These are phyloP conservation scores for Aspergillus haitiensis DNA, from an alignment of 495 filamentous ascomycete genomes.

Conservation along the genomic window DNA sequence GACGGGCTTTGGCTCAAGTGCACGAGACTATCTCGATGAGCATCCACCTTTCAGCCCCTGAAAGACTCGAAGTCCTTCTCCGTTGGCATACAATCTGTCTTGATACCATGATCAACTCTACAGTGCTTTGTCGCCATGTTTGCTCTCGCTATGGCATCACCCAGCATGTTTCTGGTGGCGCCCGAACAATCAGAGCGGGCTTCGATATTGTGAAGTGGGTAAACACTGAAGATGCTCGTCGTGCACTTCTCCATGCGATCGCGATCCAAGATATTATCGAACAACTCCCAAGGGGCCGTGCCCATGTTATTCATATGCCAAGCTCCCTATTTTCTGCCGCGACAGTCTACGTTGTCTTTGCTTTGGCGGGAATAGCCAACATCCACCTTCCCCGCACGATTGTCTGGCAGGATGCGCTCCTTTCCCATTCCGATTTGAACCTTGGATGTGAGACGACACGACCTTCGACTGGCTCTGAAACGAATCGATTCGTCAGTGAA, in stretches of 20 bases:
- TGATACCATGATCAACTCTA: slow-evolving; percentile 46
- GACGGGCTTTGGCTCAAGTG: slow-evolving; percentile 43
- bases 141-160: slow-evolving; percentile 44
- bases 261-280: slow-evolving; percentile 54
- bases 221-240: slow-evolving; percentile 40
- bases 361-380: slow-evolving; percentile 38
- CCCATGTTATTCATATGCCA: slow-evolving; percentile 50
- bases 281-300: slow-evolving; percentile 46
- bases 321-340: slow-evolving; percentile 47
- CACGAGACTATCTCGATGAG: slow-evolving; percentile 43
- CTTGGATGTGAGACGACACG: slow-evolving; percentile 29
- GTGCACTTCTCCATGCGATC: slow-evolving; percentile 49
- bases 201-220: slow-evolving; percentile 46
- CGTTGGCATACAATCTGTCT: slow-evolving; percentile 54
- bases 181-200: slow-evolving; percentile 25
- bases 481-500: slow-evolving; percentile 37
- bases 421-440: slow-evolving; percentile 39
- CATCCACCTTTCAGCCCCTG: slow-evolving; percentile 38
- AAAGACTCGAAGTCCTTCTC: slow-evolving; percentile 45
- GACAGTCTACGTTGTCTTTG: slow-evolving; percentile 46
- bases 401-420: slow-evolving; percentile 47
- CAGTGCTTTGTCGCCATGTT: slow-evolving; percentile 41
- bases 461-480: slow-evolving; percentile 35
- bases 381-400: slow-evolving; percentile 42
- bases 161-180: slow-evolving; percentile 41